Base-by-base conservation (phyloP, 352 stramenopile genomes). In the Pythium sukuiense region DNA sequence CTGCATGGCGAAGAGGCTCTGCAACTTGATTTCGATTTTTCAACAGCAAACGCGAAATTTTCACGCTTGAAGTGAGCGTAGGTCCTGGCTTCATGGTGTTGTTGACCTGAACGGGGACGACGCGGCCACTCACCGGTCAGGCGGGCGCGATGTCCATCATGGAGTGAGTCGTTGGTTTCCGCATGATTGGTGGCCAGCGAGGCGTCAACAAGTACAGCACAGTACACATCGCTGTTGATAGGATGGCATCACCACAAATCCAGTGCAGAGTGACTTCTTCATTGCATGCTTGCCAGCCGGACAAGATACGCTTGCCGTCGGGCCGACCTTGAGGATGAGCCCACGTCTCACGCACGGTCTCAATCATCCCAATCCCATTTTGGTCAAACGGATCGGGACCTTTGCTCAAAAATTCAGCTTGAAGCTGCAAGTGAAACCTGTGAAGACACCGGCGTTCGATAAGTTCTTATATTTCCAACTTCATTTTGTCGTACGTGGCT, bases 371-470 rank as follows among this genome's bases (percentile, higher is more conserved):
- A 12, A 26, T 39, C 30, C 14, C 27, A 45, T 27, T 58, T 30
- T 50, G 16, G 43, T 50, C 43, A n/a, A 30, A n/a, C 43, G 43
- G 12, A 43, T 32, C 24, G 54, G 26, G 61, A 67, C 61, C 20
- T 50, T 67, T 61, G 61, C 30, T 37, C 53, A 58, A 67, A 67
- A 58, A 58, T 59, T 50, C 30, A 35, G 12, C 14, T 8, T 48
- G 14, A 48, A 48, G 43, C 43, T 50, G 29, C 43, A 50, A 50
- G 12, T 29, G 43, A 50, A 50, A 50, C 43, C 43, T 50, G n/a
- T 50, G 1, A 3, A 3, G 6, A 26, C 53, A 4, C 30, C 7
- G 3, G 32, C 4, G 12, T 41, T 14, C 35, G 14, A 41, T 11
- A 41, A 41, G 35, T 41, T 6, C 7, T 41, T 41, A 41, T 41